These are phyloP conservation scores for Geranium incanum DNA, from an alignment of 441 rosid species.

Conservation along the genomic window DNA sequence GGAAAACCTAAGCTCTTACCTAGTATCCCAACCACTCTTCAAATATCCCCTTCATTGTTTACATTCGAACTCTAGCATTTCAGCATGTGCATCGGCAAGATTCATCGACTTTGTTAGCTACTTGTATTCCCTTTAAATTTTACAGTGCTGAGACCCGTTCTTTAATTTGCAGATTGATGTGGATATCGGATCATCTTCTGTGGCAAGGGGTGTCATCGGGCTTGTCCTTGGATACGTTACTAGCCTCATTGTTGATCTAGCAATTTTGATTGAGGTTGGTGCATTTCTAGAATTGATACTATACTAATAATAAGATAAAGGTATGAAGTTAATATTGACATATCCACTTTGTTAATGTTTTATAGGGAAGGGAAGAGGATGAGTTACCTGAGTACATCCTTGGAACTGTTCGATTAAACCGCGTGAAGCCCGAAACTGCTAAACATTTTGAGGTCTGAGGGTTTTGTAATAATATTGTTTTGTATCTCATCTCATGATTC, in stretches of 20 bases:
- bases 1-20: not conserved
- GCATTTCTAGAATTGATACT: not conserved
- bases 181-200: slow-evolving; percentile 98
- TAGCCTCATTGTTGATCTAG: slow-evolving; percentile 88
- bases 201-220: slow-evolving; percentile 84
- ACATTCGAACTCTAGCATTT: not conserved
- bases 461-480: no score
- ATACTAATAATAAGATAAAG: no score
- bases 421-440: slow-evolving; percentile 65
- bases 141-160: not conserved
- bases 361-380: slow-evolving; percentile 74
- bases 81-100: no score
- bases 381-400: slow-evolving; percentile 93
- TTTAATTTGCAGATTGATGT: slow-evolving; percentile 72
- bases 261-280: slow-evolving; percentile 88
- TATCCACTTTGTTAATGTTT: not conserved
- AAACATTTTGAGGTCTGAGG: slow-evolving; percentile 47
- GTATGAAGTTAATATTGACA: no score
- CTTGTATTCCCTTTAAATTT: no score
- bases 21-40: not conserved
- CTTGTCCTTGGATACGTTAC: slow-evolving; percentile 94
- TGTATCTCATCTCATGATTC: no score
- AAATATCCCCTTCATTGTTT: not conserved
- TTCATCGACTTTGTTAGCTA: no score
- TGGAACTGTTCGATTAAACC: slow-evolving; percentile 82